These are phyloP conservation scores for Pseudogymnoascus sp. DNA, from an alignment of 2,329 filamentous ascomycete genomes.

Conservation along the genomic window DNA sequence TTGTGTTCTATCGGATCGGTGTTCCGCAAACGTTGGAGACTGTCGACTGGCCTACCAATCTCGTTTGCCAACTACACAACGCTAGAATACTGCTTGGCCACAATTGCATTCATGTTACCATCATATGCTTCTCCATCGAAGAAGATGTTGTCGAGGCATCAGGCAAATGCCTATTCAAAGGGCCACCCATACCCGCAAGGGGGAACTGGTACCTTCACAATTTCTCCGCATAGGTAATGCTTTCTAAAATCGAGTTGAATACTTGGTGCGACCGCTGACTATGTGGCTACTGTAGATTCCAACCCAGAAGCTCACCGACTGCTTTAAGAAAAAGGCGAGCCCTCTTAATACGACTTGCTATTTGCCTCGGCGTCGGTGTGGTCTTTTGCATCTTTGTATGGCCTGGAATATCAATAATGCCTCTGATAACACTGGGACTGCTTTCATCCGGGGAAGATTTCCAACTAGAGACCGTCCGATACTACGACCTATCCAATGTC, in stretches of 20 bases:
- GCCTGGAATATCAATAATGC: conserved; percentile 56
- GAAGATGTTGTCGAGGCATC: conserved; percentile 82
- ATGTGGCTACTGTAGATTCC: conserved; percentile 53
- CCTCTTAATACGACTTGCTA: conserved; percentile 61
- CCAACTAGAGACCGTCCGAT: conserved; percentile 88
- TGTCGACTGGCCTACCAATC: neutral
- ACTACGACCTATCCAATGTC: conserved; percentile 90
- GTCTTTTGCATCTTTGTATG: conserved; percentile 71
- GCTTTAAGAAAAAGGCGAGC: conserved; percentile 66
- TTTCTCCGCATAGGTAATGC: conserved; percentile 78
- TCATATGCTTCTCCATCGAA: conserved; percentile 43
- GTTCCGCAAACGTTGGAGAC: conserved; percentile 3
- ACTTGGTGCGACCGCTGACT: neutral
- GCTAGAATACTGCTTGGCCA: neutral
- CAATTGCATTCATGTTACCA: conserved; percentile 47
- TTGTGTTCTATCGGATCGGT: conserved; percentile 4
- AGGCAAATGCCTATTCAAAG: conserved; percentile 67
- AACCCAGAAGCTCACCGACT: conserved; percentile 68
- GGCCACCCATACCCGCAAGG: conserved; percentile 66
- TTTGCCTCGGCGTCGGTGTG: conserved; percentile 50
- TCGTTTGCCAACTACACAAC: neutral
- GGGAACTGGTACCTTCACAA: conserved; percentile 67
- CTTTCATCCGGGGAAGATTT: conserved; percentile 60
- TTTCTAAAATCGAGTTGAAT: conserved; percentile 11
- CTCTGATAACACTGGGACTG: conserved; percentile 61